Evolutionary conservation across 2,329 filamentous ascomycete species (phyloP), one percentile per base, ranked within the genome.

Genomic region (Hymenotorrendiella dingleyae): DNA sequence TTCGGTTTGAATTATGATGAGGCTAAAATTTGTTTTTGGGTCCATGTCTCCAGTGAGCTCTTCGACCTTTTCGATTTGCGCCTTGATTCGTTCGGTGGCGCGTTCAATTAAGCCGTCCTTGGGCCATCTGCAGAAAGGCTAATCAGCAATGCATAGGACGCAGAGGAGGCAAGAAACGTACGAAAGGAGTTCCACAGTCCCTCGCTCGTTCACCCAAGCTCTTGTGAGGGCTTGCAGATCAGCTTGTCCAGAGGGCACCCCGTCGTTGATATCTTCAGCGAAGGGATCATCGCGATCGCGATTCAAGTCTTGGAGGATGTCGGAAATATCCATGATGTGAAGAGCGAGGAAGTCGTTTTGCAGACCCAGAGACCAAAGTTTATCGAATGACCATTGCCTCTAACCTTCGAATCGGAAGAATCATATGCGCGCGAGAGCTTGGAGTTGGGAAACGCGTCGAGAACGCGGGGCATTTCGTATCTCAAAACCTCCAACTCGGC

Each of bases 1-100:
- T 67, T 98, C 93, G 6, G 94, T 97, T 70, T 98, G 93, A 42
- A 96, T 82, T 49, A 98, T 84, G 36, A 96, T 95, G 59, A 97
- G 81, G 48, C 81, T 80, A 63, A 98, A 95, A 63, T 95, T 97
- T 51, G 86, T 83, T 64, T 86, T 89, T 35, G 90, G 85, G 58
- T 94, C 89, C 79, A 90, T 84, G 59, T 86, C 82, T 49, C 84
- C 85, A 10, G 85, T 91, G 73, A 90, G 77, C 46, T 82, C 77
- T 67, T 86, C 83, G 50, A 87, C 78, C 54, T 72, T 75, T 63
- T 82, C 76, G 57, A 86, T 85, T 69, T 86, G 83, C 35, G 67
- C 66, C 54, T 80, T 78, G 50, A 88, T 78, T 46, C 82, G 76
- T 47, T 79, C 76, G 66, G 89, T 84, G 56, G 93, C 78, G 50